These are phyloP conservation scores for Xylogone sp. DNA, from an alignment of 2,329 filamentous ascomycete genomes.

Conservation along the genomic window DNA sequence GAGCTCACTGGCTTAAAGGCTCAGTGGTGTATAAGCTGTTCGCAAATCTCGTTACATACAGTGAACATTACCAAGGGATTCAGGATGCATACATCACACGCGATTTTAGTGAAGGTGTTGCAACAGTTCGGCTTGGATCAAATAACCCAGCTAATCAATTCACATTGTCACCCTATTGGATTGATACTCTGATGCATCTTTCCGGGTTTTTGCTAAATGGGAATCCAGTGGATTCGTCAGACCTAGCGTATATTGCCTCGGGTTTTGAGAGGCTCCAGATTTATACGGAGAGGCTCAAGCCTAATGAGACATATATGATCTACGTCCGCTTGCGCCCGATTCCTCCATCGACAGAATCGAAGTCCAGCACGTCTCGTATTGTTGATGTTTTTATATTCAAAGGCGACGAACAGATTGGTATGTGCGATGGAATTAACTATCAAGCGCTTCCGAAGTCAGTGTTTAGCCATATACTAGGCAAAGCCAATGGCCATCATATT, in stretches of 20 bases:
- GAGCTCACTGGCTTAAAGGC: slow-evolving; percentile 66
- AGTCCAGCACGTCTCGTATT: too few species aligned
- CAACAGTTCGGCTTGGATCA: slow-evolving; percentile 26
- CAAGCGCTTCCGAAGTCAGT: too few species aligned
- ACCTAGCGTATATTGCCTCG: slow-evolving; percentile 53
- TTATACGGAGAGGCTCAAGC: slow-evolving; percentile 38
- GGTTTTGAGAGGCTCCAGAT: slow-evolving; percentile 51
- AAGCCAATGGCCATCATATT: too few species aligned
- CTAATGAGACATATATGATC: slow-evolving; percentile 44
- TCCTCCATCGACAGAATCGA: too few species aligned
- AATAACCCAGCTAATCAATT: slow-evolving; percentile 66
- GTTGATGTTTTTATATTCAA: too few species aligned
- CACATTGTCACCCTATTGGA: slow-evolving; percentile 51
- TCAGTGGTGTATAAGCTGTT: slow-evolving; percentile 32
- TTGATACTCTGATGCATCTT: slow-evolving; percentile 53
- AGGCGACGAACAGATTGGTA: too few species aligned
- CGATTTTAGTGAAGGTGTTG: slow-evolving; percentile 21
- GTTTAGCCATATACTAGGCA: too few species aligned
- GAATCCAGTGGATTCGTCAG: slow-evolving; percentile 48
- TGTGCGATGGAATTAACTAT: too few species aligned
- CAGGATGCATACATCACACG: slow-evolving; percentile 22
- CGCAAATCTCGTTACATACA: slow-evolving; percentile 22
- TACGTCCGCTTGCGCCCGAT: slow-evolving; percentile 51
- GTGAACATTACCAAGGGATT: slow-evolving; percentile 20
- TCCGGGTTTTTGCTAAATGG: slow-evolving; percentile 56